Percentiles rank a stretch among this genome's conserved stretches.
These are phyloP conservation scores for Aspergillus proliferans DNA, from an alignment of 2,329 filamentous ascomycete genomes.

Conservation along the genomic window DNA sequence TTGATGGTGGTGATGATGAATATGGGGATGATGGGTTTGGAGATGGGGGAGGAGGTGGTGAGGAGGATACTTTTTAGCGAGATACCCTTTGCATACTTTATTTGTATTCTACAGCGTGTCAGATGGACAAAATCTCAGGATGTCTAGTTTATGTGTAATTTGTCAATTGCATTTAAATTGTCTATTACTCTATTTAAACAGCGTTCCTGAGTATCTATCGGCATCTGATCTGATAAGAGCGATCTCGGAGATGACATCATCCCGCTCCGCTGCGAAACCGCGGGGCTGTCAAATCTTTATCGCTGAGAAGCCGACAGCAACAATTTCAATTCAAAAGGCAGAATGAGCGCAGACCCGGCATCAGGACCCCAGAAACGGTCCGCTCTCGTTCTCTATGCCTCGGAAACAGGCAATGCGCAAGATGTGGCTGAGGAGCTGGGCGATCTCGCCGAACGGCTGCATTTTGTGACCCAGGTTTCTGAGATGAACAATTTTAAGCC, in stretches of 20 bases:
- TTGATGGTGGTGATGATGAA: constrained; percentile 53
- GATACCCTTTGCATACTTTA: constrained; percentile 25
- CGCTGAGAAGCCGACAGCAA: constrained; percentile 8
- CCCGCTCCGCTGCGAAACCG: constrained; percentile 14
- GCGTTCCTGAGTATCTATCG: no score
- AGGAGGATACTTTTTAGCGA: constrained; percentile 38
- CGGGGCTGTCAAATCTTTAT: constrained; percentile 5
- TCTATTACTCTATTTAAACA: no score
- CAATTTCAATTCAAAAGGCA: constrained; percentile 4
- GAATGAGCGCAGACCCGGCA: constrained; percentile 19
- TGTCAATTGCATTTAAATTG: no score
- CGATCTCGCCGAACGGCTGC: constrained; percentile 65
- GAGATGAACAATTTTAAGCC: constrained; percentile 72
- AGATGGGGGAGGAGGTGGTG: constrained; percentile 50
- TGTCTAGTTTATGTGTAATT: no score
- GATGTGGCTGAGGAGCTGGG: constrained; percentile 84
- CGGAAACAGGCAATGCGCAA: constrained; percentile 90
- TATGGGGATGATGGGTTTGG: constrained; percentile 51
- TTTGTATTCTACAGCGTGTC: constrained; percentile 3
- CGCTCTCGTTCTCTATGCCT: constrained; percentile 78
- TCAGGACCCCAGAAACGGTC: constrained; percentile 28
- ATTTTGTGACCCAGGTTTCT: constrained; percentile 67
- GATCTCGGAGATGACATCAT: constrained; percentile 25
- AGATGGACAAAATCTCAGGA: no score
- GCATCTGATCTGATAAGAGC: neutral